Evolutionary conservation across 176 grass and related monocot species (phyloP).

Genomic region (Musa schizocarpa): DNA sequence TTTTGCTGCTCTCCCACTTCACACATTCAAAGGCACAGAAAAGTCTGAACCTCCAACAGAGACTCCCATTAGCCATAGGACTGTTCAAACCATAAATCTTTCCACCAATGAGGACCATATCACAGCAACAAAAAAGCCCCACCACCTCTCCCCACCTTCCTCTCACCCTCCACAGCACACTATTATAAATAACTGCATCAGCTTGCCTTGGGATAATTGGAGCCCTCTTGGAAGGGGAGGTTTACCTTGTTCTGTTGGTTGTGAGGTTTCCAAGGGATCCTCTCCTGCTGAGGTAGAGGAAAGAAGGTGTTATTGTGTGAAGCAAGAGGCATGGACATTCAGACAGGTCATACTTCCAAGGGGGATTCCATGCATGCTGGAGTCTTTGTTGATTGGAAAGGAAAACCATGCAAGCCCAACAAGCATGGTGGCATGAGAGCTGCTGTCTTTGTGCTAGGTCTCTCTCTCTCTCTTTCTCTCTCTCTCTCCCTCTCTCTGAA

Average conservation of each 20-base stretch:
- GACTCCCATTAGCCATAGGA: background rate
- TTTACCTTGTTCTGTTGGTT: background rate
- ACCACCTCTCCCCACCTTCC: background rate
- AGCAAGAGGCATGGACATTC: slow-evolving; percentile 6
- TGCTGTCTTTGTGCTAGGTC: slow-evolving; percentile 84
- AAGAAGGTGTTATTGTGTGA: background rate
- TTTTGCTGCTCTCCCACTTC: background rate
- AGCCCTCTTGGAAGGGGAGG: no score
- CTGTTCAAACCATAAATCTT: background rate
- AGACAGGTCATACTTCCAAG: background rate
- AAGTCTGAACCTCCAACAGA: background rate
- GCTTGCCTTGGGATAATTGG: no score
- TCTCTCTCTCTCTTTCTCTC: slow-evolving; percentile 9
- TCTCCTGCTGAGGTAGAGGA: slow-evolving; percentile 17
- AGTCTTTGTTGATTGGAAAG: slow-evolving; percentile 61
- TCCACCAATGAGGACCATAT: background rate
- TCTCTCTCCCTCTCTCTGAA: background rate
- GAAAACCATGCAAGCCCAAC: slow-evolving; percentile 44
- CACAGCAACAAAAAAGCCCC: background rate
- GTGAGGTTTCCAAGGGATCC: background rate
- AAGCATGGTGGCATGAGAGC: slow-evolving; percentile 77
- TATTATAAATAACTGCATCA: no score
- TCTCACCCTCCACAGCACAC: no score
- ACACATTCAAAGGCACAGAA: background rate
- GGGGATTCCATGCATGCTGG: slow-evolving; percentile 12